A percentile compares a stretch with the other conserved stretches of the same genome.
phyloP scores from a whole-genome alignment of 139 green algal species.

The Chlamydomonas sp. region DNA sequence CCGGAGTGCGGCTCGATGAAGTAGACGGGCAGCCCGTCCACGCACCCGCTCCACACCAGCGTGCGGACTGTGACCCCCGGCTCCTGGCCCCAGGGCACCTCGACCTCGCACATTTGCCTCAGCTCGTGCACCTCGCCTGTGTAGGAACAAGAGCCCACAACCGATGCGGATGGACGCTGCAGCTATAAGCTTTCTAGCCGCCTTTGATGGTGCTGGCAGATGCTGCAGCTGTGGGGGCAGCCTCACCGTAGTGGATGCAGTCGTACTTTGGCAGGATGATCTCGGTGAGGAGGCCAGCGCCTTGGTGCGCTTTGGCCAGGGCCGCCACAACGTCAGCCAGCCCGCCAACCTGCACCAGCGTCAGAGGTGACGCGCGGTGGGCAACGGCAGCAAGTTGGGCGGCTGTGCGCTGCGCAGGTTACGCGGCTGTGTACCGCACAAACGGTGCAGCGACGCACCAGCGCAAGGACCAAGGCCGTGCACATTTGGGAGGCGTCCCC shows the following conservation, averaged over 20 bases:
- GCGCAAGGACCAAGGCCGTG: no score
- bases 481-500: no score
- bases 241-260: conserved; percentile 79
- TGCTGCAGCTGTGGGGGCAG: not conserved
- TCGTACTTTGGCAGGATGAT: conserved; percentile 97
- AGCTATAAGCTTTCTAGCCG: not conserved
- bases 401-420: no score
- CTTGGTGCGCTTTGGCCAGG: conserved; percentile 86
- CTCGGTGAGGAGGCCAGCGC: conserved; percentile 67
- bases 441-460: no score
- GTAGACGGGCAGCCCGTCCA: conserved; percentile 59
- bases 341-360: conserved; percentile 72
- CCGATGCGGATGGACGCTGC: not conserved
- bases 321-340: conserved; percentile 92
- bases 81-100: conserved; percentile 38
- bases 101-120: conserved; percentile 22
- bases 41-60: conserved; percentile 55
- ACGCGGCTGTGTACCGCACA: no score
- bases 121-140: conserved; percentile 40
- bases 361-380: no score
- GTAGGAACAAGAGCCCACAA: not conserved
- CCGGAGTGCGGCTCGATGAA: conserved; percentile 50
- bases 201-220: not conserved
- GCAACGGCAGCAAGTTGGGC: no score
- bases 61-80: conserved; percentile 39